Base-by-base conservation (phyloP, 2,329 filamentous ascomycete genomes). In the Pseudogymnoascus sp. region DNA sequence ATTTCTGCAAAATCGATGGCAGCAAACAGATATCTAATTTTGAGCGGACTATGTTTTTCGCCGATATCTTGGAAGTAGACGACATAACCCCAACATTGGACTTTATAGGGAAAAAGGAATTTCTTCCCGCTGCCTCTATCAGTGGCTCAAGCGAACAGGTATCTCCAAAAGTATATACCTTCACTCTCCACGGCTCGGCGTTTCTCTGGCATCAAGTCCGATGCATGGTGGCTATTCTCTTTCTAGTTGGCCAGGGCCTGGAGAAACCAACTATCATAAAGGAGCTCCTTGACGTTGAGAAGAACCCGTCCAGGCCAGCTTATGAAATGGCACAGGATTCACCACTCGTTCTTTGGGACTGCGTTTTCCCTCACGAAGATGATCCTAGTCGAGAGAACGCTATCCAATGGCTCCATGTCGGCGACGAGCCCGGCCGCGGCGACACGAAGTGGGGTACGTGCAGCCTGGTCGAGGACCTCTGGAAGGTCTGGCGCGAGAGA, bases 151-250 rank as follows among this genome's bases (percentile, higher is more conserved):
- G 63, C 37, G 37, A 66, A 69, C 19, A 66, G 65, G 50, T 61
- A 26, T 60, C 62, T 15, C 72, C 86, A 6, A 90, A 91, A 71
- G 83, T 97, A 13, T 97, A 96, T 77, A 88, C 88, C 66, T 96
- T 99, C 75, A 88, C 88, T 64, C 86, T 99, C 42, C 86, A 93
- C 68, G 95, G 95, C 19, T 92, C 89, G 7, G 95, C 93, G 1
- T 99, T 99, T 75, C 78, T 99, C 56, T 99, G 95, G 95, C 95
- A 99, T 77, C 95, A 99, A 77, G 96, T 99, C 68, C 87, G 95
- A 23, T 91, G 93, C 78, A 93, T 99, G 85, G 87, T 96, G n/a
- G 85, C 88, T 15, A 80, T 97, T 6, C 79, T 99, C n/a, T 97
- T 99, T 78, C 80, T 95, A 10, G 87, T 97, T 7, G 95, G 91